phyloP scores from a whole-genome alignment of 495 filamentous ascomycete genomes.

The Ascodesmis nigricans region DNA sequence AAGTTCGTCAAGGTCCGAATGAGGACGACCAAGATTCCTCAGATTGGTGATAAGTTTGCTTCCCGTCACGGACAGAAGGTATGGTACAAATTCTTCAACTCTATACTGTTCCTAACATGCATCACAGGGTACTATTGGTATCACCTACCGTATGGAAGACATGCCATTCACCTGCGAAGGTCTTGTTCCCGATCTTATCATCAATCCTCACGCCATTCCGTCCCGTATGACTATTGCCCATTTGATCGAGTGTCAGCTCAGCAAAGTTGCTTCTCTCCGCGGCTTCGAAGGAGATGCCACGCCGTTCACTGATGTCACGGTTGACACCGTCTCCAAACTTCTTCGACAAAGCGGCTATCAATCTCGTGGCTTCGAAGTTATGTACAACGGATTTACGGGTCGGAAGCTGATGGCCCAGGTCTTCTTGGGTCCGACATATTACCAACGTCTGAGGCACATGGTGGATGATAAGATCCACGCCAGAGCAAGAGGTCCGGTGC shows the following conservation, averaged over 20 bases:
- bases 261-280: constrained; percentile 76
- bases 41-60: constrained; percentile 98
- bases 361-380: constrained; percentile 86
- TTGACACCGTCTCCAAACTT: constrained; percentile 73
- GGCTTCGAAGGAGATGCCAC: constrained; percentile 93
- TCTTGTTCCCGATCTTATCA: constrained; percentile 83
- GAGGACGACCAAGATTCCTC: constrained; percentile 88
- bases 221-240: constrained; percentile 99
- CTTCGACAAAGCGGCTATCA: constrained; percentile 89
- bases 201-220: constrained; percentile 98
- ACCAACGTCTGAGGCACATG: constrained; percentile 97
- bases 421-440: constrained; percentile 95
- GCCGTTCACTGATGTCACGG: constrained; percentile 93
- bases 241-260: constrained; percentile 95
- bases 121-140: constrained; percentile 66
- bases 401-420: constrained; percentile 80
- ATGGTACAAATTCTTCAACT: neutral
- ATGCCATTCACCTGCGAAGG: constrained; percentile 96
- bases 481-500: constrained; percentile 77
- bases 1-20: constrained; percentile 94
- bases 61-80: constrained; percentile 92
- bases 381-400: constrained; percentile 97
- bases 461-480: constrained; percentile 99
- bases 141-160: constrained; percentile 90
- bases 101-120: neutral